Conservation (phyloP, 2,329 filamentous ascomycete species). For the Capronia coronata region DNA sequence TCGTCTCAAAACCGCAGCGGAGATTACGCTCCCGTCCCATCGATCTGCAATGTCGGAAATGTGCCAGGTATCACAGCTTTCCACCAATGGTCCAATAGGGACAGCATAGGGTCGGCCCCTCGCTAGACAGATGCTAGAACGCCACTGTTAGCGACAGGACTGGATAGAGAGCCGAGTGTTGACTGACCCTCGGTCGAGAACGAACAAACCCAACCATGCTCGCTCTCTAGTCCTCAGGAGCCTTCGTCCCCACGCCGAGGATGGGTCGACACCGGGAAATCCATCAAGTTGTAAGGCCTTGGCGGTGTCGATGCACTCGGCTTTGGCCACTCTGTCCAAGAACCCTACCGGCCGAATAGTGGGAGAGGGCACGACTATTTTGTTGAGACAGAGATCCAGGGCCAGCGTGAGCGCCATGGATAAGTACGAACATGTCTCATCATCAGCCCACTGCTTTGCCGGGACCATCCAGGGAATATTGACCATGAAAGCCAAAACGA, state of each 20-base stretch:
- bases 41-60: conserved; percentile 55
- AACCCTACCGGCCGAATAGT: conserved; percentile 41
- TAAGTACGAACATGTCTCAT: conserved; percentile 66
- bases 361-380: conserved; percentile 55
- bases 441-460: conserved; percentile 61
- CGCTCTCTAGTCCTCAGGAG: conserved; percentile 60
- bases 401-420: conserved; percentile 64
- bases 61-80: conserved; percentile 65
- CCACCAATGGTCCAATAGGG: conserved; percentile 59
- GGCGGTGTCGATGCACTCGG: conserved; percentile 63
- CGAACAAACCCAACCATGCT: conserved; percentile 65
- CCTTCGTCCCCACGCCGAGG: conserved; percentile 54
- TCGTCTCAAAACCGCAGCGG: conserved; percentile 62
- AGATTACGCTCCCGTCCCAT: conserved; percentile 65
- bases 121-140: conserved; percentile 55
- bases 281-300: conserved; percentile 62
- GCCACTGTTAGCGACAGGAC: conserved; percentile 30
- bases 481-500: conserved; percentile 67
- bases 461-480: conserved; percentile 71
- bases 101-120: conserved; percentile 63
- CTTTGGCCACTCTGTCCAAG: conserved; percentile 49
- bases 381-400: conserved; percentile 63
- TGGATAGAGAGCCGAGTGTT: conserved; percentile 15
- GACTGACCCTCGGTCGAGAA: conserved; percentile 56
- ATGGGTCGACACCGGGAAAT: conserved; percentile 56